Percentiles rank a stretch among this genome's conserved stretches.
Conservation (phyloP, 1,139 yeast genomes). For the Kodamaea alishanica region DNA sequence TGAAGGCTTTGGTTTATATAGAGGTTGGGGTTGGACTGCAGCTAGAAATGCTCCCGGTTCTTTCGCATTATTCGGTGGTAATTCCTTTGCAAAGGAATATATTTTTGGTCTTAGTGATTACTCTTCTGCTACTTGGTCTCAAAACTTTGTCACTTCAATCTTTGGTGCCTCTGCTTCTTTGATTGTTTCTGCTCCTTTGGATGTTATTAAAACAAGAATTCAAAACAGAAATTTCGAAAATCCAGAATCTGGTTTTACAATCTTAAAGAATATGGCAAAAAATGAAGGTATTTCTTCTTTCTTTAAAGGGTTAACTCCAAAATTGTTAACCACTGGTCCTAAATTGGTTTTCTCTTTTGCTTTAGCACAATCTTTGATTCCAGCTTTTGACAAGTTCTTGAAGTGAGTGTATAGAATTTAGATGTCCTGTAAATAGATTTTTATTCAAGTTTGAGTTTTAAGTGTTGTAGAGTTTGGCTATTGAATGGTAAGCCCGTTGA, state of each 20-base stretch:
- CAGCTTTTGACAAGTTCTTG: conserved; percentile 79
- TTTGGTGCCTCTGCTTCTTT: conserved; percentile 97
- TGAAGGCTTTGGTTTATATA: conserved; percentile 89
- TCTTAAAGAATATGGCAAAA: conserved; percentile 86
- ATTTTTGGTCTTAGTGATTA: conserved; percentile 83
- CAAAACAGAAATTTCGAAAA: conserved; percentile 95
- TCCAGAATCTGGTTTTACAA: conserved; percentile 90
- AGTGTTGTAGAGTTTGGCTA: no score
- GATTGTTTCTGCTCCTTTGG: conserved; percentile 96
- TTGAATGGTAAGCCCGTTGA: no score
- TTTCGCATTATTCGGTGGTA: conserved; percentile 95
- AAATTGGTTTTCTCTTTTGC: conserved; percentile 96
- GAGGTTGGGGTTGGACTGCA: conserved; percentile 99
- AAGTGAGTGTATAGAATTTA: conserved; percentile 17
- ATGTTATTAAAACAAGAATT: conserved; percentile 96
- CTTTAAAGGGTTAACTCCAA: conserved; percentile 96
- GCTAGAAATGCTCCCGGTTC: conserved; percentile 99
- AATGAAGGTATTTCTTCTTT: conserved; percentile 89
- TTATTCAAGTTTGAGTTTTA: not conserved
- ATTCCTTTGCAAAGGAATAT: conserved; percentile 97
- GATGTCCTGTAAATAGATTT: not conserved
- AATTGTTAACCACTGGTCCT: conserved; percentile 95
- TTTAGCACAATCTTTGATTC: conserved; percentile 91
- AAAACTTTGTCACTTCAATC: conserved; percentile 93
- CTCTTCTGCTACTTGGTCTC: conserved; percentile 88